These are phyloP conservation scores for Trematosphaeria pertusa DNA, from an alignment of 2,329 filamentous ascomycete genomes.

Conservation along the genomic window DNA sequence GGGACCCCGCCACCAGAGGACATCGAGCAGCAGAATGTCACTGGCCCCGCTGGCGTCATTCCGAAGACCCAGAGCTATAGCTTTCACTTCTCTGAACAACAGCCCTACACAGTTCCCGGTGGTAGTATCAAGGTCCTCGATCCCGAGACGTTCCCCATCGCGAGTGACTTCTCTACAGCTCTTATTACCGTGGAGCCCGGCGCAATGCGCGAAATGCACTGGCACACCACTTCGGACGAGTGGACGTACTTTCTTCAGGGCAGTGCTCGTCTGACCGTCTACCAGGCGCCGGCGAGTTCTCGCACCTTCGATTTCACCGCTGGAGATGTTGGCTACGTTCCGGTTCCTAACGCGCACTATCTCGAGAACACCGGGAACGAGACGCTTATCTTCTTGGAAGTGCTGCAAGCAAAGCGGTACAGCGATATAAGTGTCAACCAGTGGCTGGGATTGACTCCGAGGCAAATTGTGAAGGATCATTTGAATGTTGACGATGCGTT, in stretches of 20 bases:
- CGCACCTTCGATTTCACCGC: slow-evolving; percentile 67
- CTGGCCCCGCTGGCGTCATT: slow-evolving; percentile 45
- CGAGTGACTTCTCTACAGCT: slow-evolving; percentile 62
- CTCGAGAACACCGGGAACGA: slow-evolving; percentile 67
- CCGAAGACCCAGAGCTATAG: slow-evolving; percentile 42
- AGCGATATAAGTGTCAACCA: slow-evolving; percentile 64
- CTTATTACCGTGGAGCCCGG: slow-evolving; percentile 66
- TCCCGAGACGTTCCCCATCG: slow-evolving; percentile 63
- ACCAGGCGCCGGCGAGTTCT: slow-evolving; percentile 57
- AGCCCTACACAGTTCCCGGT: slow-evolving; percentile 60
- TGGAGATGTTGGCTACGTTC: slow-evolving; percentile 67
- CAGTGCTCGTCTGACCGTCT: slow-evolving; percentile 63
- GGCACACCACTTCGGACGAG: slow-evolving; percentile 67
- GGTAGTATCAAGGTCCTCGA: slow-evolving; percentile 68
- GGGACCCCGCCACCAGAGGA: slow-evolving; percentile 47
- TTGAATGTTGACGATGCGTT: slow-evolving; percentile 35
- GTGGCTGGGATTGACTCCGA: slow-evolving; percentile 62
- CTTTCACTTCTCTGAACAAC: slow-evolving; percentile 56
- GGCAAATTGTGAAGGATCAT: slow-evolving; percentile 47
- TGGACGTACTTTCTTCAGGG: slow-evolving; percentile 68
- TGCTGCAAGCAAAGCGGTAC: slow-evolving; percentile 61
- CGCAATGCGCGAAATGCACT: slow-evolving; percentile 71
- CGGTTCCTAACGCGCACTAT: slow-evolving; percentile 63
- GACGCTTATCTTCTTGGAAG: slow-evolving; percentile 66
- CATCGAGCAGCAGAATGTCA: slow-evolving; percentile 54